Base-by-base conservation (phyloP, 805 yeast genomes). In the Suhomyces vadensis region DNA sequence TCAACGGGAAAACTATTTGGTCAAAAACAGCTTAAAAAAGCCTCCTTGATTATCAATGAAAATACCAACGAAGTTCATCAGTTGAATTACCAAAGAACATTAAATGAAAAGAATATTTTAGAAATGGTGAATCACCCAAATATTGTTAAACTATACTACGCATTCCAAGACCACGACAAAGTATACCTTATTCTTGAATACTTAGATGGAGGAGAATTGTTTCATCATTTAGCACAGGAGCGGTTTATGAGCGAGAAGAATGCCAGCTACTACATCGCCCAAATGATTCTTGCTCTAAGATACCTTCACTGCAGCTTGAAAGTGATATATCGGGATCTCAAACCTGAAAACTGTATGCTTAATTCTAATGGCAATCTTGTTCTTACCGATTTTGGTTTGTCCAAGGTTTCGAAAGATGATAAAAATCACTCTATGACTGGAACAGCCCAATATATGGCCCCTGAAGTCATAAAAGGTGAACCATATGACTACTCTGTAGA, bases 401-500 rank as follows among this genome's bases (percentile, higher is more conserved):
- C 73, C 2, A 71, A 71, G 47, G 69, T 66, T n/a, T 55, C 60
- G 36, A 51, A 54, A 29, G 58, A 57, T 11, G 55, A 47, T 14
- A 42, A 42, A 19, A 50, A 48, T 26, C 53, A 52, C 37, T 69
- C 73, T 8, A 69, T 71, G 52, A 71, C 70, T 13, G 77, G 77
- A 6, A 72, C 77, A 0, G 68, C 74, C 1, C 74, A 71, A 51
- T 72, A 72, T 51, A 72, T 72, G 77, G 77, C 77, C 0, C 77
- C 77, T 1, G 77, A 72, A 47, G 65, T 72, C n/a, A 54, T 72
- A 27, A 59, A 58, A 38, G 73, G 73, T 13, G 71, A 71, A 20
- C 55, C 61, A 2, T 71, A 72, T 43, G 71, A 68, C 42, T 72
- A 64, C 47, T 58, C 65, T 3, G 77, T 71, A 4, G 77, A 72